phyloP scores from a whole-genome alignment of 495 filamentous ascomycete species.

The Aspergillus saccharolyticus region DNA sequence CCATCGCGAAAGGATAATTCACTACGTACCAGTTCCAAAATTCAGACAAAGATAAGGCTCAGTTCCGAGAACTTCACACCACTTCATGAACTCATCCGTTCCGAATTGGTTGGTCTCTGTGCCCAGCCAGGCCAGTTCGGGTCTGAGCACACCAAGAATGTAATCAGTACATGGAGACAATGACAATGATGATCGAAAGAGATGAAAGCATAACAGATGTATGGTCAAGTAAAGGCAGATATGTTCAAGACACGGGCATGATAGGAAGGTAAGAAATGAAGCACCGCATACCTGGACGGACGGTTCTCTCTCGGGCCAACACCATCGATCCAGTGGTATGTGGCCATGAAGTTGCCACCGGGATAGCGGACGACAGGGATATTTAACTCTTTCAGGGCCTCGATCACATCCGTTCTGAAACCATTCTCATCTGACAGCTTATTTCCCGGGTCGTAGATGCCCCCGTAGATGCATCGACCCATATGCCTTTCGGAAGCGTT shows the following conservation, averaged over 20 bases:
- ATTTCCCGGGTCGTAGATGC: constrained; percentile 72
- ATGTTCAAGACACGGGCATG: not conserved
- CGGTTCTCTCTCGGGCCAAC: constrained; percentile 64
- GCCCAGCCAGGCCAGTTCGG: constrained; percentile 71
- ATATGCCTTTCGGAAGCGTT: constrained; percentile 53
- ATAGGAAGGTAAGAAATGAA: not conserved
- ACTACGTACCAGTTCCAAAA: constrained; percentile 55
- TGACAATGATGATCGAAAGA: not conserved
- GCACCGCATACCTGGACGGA: constrained; percentile 42
- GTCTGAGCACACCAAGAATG: constrained; percentile 32
- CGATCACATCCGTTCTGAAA: constrained; percentile 70
- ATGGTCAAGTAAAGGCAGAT: no score
- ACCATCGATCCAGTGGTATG: constrained; percentile 79
- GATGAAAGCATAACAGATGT: not conserved
- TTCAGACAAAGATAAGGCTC: constrained; percentile 75
- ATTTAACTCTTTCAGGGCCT: constrained; percentile 61
- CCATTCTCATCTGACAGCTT: constrained; percentile 66
- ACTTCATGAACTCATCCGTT: constrained; percentile 79
- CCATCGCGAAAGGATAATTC: not conserved
- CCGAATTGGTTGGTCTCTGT: constrained; percentile 72
- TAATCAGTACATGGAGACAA: not conserved
- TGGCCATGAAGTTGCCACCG: constrained; percentile 75
- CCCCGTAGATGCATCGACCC: constrained; percentile 81
- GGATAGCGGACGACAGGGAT: constrained; percentile 74
- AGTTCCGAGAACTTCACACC: constrained; percentile 63